A percentile compares a stretch with the other conserved stretches of the same genome.
Conservation (phyloP, 2,329 filamentous ascomycete genomes). For the Botryotinia globosa region DNA sequence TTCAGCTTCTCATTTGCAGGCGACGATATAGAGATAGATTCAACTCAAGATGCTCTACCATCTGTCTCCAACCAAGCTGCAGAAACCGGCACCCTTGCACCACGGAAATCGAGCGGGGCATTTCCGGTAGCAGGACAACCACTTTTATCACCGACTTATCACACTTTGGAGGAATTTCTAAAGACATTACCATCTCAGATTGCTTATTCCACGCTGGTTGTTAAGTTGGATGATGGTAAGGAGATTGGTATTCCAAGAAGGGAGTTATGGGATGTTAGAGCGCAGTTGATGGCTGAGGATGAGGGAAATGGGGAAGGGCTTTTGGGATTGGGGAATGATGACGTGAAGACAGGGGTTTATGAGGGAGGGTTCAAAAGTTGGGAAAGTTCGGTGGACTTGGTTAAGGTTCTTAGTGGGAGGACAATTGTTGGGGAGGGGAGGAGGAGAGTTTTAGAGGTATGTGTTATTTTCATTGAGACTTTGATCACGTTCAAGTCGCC, state of each 20-base stretch:
- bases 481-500: neutral
- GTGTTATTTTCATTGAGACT: constrained; percentile 13
- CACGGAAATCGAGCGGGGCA: constrained; percentile 41
- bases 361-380: constrained; percentile 88
- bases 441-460: constrained; percentile 37
- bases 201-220: constrained; percentile 60
- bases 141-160: constrained; percentile 53
- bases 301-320: constrained; percentile 55
- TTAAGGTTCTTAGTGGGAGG: constrained; percentile 50
- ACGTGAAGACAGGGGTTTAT: constrained; percentile 79
- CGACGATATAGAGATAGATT: constrained; percentile 56
- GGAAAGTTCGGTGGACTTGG: constrained; percentile 80
- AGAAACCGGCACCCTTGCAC: constrained; percentile 36
- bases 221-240: constrained; percentile 57
- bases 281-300: constrained; percentile 76
- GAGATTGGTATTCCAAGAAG: constrained; percentile 62
- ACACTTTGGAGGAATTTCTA: constrained; percentile 53
- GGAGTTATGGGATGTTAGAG: constrained; percentile 76
- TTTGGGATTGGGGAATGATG: constrained; percentile 60
- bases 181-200: constrained; percentile 67
- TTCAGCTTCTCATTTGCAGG: constrained; percentile 57
- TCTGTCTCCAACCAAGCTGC: constrained; percentile 32
- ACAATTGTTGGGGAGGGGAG: constrained; percentile 15
- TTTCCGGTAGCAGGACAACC: constrained; percentile 63
- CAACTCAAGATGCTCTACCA: constrained; percentile 12